Base-by-base conservation (phyloP, 352 stramenopile species). In the Albugo candida region DNA sequence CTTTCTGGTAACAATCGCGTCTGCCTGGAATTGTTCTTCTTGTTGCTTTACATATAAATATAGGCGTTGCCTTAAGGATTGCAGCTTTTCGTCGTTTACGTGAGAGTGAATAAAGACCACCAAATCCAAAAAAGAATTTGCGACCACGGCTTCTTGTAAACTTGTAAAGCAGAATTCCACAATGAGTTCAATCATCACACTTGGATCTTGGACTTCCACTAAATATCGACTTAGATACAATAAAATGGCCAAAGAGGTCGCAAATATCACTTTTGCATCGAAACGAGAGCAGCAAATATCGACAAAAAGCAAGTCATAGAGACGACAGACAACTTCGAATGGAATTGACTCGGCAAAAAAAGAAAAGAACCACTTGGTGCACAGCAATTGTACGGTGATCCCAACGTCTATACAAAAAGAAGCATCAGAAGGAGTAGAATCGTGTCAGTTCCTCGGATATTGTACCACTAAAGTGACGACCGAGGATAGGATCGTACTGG, bases 321-420 rank as follows among this genome's bases (percentile, higher is more conserved):
- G 63, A 11, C 74, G 63, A 36, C 70, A 83, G 18, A 83, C 74
- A 49, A 86, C 52, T 36, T 83, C 65, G 51, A 86, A 81, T 17
- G 74, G 74, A 69, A 86, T 82, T 6, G 69, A 78, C 58, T 86
- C 74, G 49, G 74, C 74, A 36, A 83, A 83, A 58, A 86, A 81
- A 17, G 74, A 86, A 48, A 83, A 86, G 50, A 86, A 83, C 74
- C 74, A 86, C 58, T 83, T 86, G 24, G 74, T 86, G 48, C 74
- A 81, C 5, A 86, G 58, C 49, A 86, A 51, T 47, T 86, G 74
- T 39, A 86, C 71, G 2, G 70, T 79, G 41, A 86, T 68, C 13
- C 70, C 74, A 37, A 75, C 58, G 40, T 57, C 24, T 43, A 24
- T 8, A 19, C 3, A 8, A 19, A 43, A 10, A 8, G 8, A 43